A percentile compares a stretch with the other conserved stretches of the same genome.
Conservation (phyloP, 108 stramenopile genomes). For the Cyclotella cryptica region DNA sequence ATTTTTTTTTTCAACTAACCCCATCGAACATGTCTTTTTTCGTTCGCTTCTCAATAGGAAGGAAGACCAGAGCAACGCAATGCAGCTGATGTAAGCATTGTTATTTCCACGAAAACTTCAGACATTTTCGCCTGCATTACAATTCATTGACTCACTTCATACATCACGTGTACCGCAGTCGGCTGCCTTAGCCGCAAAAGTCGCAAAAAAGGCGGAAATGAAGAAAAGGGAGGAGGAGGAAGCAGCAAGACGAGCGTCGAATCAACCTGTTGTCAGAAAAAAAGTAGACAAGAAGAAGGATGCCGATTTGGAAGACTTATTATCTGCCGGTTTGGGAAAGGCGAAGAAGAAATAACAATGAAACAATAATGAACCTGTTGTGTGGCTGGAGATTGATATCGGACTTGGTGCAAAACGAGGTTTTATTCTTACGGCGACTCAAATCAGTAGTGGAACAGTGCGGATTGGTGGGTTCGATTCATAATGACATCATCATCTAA, state of each 20-base stretch:
- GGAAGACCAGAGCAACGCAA: conserved; percentile 76
- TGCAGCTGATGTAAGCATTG: conserved; percentile 48
- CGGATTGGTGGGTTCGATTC: no score
- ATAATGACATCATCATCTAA: no score
- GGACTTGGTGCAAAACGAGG: no score
- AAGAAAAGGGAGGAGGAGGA: conserved; percentile 55
- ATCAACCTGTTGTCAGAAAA: conserved; percentile 55
- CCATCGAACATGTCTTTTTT: not conserved
- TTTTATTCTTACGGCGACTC: no score
- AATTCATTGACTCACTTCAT: not conserved
- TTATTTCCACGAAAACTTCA: not conserved
- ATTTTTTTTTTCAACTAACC: not conserved
- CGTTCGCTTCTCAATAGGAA: conserved; percentile 42
- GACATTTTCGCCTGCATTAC: not conserved
- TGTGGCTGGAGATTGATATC: no score
- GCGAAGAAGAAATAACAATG: conserved; percentile 12
- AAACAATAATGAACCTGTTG: not conserved
- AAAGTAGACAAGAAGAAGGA: conserved; percentile 64
- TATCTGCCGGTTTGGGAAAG: conserved; percentile 66
- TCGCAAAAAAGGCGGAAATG: conserved; percentile 75
- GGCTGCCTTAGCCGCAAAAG: conserved; percentile 73
- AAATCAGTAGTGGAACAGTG: no score
- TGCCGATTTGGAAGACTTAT: conserved; percentile 66
- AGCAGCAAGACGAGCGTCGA: conserved; percentile 36
- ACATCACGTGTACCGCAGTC: conserved; percentile 10